phyloP scores from a whole-genome alignment of 495 filamentous ascomycete genomes.

The Hypoxylon rickii region DNA sequence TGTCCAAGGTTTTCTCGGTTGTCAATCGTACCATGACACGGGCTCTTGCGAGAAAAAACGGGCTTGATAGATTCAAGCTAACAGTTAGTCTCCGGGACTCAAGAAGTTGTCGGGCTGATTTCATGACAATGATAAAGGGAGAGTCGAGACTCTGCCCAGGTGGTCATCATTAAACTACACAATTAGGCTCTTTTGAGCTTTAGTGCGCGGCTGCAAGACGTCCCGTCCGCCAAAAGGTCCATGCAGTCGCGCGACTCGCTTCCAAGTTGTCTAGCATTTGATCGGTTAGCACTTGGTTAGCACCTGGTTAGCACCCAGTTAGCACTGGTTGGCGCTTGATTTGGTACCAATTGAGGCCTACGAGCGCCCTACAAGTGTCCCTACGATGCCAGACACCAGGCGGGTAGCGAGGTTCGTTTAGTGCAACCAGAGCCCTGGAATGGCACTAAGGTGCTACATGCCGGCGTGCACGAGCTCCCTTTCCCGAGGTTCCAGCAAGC shows the following conservation, averaged over 20 bases:
- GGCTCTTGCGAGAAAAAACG: no score
- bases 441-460: slow-evolving; percentile 31
- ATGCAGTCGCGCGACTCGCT: slow-evolving; percentile 22
- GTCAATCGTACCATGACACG: slow-evolving; percentile 31
- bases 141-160: slow-evolving; percentile 25
- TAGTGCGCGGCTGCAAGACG: slow-evolving; percentile 28
- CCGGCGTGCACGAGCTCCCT: slow-evolving; percentile 29
- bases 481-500: not conserved
- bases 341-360: no score
- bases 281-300: no score
- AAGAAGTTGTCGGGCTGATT: slow-evolving; percentile 9
- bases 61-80: slow-evolving; percentile 20
- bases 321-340: no score
- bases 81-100: slow-evolving; percentile 18
- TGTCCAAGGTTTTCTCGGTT: slow-evolving; percentile 30
- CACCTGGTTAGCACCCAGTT: no score
- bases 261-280: not conserved
- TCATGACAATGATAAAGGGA: slow-evolving; percentile 6
- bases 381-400: slow-evolving; percentile 24
- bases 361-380: no score
- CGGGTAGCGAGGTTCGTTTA: slow-evolving; percentile 11
- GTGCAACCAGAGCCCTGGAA: slow-evolving; percentile 34
- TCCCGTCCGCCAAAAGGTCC: slow-evolving; percentile 35
- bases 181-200: slow-evolving; percentile 20
- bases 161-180: slow-evolving; percentile 21